Base-by-base conservation (phyloP, 352 stramenopile genomes). In the Globisporangium recalcitrans region DNA sequence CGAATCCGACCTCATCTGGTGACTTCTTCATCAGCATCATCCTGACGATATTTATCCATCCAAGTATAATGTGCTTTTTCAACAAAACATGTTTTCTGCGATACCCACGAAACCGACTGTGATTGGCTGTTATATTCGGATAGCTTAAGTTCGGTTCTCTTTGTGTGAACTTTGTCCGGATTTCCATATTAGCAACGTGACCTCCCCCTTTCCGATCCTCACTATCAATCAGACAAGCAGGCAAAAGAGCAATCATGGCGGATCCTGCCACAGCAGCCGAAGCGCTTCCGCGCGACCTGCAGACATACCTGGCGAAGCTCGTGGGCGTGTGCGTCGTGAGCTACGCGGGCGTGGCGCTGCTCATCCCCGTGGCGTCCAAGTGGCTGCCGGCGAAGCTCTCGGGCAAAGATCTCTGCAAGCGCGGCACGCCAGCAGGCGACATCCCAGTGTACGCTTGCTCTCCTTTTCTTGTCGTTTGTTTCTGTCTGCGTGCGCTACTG, bases 401-500 rank as follows among this genome's bases (percentile, higher is more conserved):
- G 53, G 91, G 91, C 57, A 97, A 97, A 70, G 90, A 98, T 78
- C 78, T 98, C 32, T 97, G 91, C 75, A 98, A 98, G 67, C 90
- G 90, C 59, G 90, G 90, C 48, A 97, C 86, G 2, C 78, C 82
- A 6, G 81, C 77, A 1, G 87, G 86, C 55, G 88, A 97, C 63
- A 92, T 93, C 68, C 78, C 85, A 46, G 96, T 97, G 85, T 96
- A 62, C 62, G 76, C 58, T 32, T 5, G 27, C 27, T 5, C 5
- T 31, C 27, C 5, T 31, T 31, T 31, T 31, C 27, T 11, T 27
- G 42, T 32, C 48, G 4, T 27, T 22, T 22, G 8, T 38, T 14
- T 3, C 27, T 60, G 4, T 52, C 14, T 13, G 3, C 38, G 1
- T 13, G 36, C 13, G 13, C 11, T 6, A 9, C 38, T 42, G 11